Evolutionary conservation across 2,329 filamentous ascomycete genomes (phyloP), one percentile per base, ranked within the genome.

Genomic region (Endocalyx cinctus): DNA sequence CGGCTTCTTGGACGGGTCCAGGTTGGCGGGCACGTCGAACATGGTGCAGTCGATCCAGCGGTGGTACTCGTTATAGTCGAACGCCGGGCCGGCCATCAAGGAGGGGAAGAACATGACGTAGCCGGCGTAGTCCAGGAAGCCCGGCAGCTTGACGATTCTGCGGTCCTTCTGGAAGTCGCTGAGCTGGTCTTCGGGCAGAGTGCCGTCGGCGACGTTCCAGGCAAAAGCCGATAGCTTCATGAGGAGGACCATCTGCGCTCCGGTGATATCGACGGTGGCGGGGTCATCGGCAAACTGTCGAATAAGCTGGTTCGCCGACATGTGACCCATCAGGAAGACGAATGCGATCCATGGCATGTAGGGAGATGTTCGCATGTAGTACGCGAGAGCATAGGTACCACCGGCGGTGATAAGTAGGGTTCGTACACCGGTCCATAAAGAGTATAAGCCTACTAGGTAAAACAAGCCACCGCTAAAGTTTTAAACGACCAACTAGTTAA

Each of bases 291-390:
- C 66, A 25, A 80, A 75, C 60, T 94, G 87, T 25, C 94, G 84
- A 37, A 77, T 68, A 42, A 98, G 82, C 59, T 98, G 92, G 58
- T 79, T 94, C 51, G 90, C 59, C 28, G 89, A 90, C 83, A 97
- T 86, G 63, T 98, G 90, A 35, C 82, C 82, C 90, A 98, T 97
- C 37, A 95, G 68, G 55, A 94, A 96, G 31, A 87, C 70, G 60
- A 98, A 98, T 39, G 81, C 88, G 31, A 96, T 72, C 92, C 92
- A 98, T 66, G 92, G 92, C 92, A 98, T 98, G 57, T 90, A 86
- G 1, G 87, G 87, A 14, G 87, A 89, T 22, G 59, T 61, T 46
- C 87, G 76, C 27, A 97, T 68, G 57, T 81, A 89, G 46, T 83
- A 79, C 33, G 90, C 84, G 48, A 98, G 92, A 43, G 74, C 69